phyloP scores from a whole-genome alignment of 306 rosid genomes.

The Acmispon strigosus region DNA sequence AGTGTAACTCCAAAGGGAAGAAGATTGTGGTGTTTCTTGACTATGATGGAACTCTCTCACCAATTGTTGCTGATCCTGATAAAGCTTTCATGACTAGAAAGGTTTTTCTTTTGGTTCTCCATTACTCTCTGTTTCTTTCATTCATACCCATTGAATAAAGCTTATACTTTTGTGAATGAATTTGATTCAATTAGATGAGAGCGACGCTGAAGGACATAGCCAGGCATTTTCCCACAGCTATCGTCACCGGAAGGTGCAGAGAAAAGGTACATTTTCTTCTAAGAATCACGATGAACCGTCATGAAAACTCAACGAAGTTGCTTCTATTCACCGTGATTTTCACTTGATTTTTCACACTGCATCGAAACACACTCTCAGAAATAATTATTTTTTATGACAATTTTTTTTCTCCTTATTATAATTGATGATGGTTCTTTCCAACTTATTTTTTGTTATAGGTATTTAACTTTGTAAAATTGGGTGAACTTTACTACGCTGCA shows the following conservation, averaged over 20 bases:
- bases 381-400: background rate
- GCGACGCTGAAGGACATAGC: constrained; percentile 62
- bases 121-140: background rate
- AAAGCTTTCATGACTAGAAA: constrained; percentile 76
- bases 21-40: constrained; percentile 78
- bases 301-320: no score
- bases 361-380: no score
- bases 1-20: constrained; percentile 48
- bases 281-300: no score
- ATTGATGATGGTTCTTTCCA: background rate
- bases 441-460: constrained; percentile 40
- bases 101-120: constrained; percentile 29
- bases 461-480: constrained; percentile 58
- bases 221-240: constrained; percentile 79
- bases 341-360: no score
- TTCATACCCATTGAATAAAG: background rate
- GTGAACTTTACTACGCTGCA: constrained; percentile 85
- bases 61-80: constrained; percentile 85
- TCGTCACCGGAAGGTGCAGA: constrained; percentile 78
- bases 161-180: background rate
- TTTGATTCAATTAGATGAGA: constrained; percentile 58
- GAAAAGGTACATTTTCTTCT: constrained; percentile 66
- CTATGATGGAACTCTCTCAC: constrained; percentile 96
- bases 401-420: background rate
- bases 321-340: no score